These are phyloP conservation scores for Cucurbita moschata DNA, from an alignment of 306 rosid genomes.

Conservation along the genomic window DNA sequence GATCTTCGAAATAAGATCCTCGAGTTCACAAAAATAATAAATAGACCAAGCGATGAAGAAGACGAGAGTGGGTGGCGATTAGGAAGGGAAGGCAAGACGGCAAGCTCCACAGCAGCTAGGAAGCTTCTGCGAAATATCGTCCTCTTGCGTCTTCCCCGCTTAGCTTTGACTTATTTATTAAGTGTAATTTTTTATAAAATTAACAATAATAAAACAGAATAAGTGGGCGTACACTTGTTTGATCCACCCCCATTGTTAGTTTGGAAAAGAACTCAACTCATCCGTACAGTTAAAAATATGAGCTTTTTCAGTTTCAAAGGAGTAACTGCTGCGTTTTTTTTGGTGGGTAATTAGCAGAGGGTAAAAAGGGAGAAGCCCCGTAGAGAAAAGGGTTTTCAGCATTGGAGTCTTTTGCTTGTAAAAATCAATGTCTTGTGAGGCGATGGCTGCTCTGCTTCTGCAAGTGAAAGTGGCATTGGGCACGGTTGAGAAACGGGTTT, in stretches of 20 bases:
- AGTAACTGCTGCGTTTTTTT: neutral
- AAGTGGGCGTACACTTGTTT: neutral
- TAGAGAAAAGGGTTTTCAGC: neutral
- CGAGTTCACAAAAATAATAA: neutral
- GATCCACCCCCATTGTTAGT: neutral
- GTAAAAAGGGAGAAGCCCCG: neutral
- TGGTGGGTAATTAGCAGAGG: neutral
- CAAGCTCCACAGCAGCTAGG: neutral
- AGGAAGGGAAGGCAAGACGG: neutral
- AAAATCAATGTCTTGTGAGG: neutral
- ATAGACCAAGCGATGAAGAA: neutral
- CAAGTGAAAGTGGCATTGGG: no score
- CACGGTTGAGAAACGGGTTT: no score
- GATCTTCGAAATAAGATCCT: slow-evolving; percentile 1
- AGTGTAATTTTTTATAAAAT: neutral
- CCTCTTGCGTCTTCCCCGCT: neutral
- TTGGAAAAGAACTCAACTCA: neutral
- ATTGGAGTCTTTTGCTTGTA: neutral
- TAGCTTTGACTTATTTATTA: slow-evolving; percentile 1
- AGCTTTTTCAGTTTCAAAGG: neutral
- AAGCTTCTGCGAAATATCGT: slow-evolving; percentile 12
- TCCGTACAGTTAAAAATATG: neutral
- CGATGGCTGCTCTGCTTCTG: neutral
- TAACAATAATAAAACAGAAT: neutral
- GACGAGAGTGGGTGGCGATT: neutral